Conservation (phyloP, 352 stramenopile genomes). For the Globisporangium emineosum region DNA sequence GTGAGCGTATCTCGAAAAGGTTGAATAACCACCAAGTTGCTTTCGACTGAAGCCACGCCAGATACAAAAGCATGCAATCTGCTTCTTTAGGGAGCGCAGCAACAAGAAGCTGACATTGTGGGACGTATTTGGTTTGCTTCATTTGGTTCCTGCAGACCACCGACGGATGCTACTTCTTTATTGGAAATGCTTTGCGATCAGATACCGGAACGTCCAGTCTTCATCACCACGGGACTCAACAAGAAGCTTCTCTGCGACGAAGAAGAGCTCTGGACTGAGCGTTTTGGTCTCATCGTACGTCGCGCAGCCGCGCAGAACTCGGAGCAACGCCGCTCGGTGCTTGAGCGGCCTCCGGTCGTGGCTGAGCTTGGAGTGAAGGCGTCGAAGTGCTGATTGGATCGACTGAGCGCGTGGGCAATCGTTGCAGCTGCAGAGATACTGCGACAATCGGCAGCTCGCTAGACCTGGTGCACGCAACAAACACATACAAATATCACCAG, state of each 20-base stretch:
- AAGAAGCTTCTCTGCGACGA: conserved; percentile 50
- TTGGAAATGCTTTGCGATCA: conserved; percentile 22
- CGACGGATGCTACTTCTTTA: background rate
- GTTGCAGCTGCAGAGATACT: conserved; percentile 64
- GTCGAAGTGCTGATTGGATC: conserved; percentile 39
- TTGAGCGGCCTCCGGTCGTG: background rate
- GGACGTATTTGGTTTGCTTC: background rate
- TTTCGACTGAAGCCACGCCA: background rate
- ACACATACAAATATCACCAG: background rate
- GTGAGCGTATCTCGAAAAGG: background rate
- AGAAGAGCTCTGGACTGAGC: conserved; percentile 35
- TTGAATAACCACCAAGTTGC: background rate
- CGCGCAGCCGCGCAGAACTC: conserved; percentile 54
- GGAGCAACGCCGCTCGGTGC: conserved; percentile 29
- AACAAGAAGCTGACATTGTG: background rate
- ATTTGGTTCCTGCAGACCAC: too few relatives aligned
- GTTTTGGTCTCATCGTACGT: conserved; percentile 72
- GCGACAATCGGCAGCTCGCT: background rate
- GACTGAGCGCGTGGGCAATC: conserved; percentile 48
- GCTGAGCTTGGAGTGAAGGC: conserved; percentile 29
- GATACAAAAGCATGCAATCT: background rate
- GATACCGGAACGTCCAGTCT: conserved; percentile 54
- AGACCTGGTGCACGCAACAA: background rate
- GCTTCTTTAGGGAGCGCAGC: background rate
- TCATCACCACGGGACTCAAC: conserved; percentile 41